Percentiles rank a stretch among this genome's conserved stretches.
phyloP scores from a whole-genome alignment of 805 yeast genomes.

The Candida khao-thaluensis region DNA sequence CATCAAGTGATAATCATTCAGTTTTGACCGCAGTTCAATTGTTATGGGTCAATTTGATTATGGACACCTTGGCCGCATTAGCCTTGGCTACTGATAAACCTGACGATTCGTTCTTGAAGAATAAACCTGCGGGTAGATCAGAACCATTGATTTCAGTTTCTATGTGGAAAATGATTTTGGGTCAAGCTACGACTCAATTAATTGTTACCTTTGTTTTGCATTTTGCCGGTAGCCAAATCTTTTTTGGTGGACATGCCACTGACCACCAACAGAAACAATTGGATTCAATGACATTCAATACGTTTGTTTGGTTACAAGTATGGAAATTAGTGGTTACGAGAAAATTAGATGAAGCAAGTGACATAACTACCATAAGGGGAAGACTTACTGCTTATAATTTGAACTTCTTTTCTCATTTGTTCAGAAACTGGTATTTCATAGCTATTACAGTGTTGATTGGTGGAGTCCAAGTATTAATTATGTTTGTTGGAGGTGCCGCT shows the following conservation, averaged over 20 bases:
- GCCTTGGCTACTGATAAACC: conserved; percentile 98
- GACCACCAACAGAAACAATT: conserved; percentile 55
- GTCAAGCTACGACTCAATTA: conserved; percentile 80
- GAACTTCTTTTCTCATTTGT: conserved; percentile 80
- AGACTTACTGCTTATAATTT: conserved; percentile 64
- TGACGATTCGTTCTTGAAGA: conserved; percentile 70
- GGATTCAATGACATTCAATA: conserved; percentile 85
- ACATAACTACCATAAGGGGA: conserved; percentile 52
- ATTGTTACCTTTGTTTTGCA: conserved; percentile 76
- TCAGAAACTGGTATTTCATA: conserved; percentile 80
- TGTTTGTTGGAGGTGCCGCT: conserved; percentile 97
- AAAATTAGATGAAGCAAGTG: conserved; percentile 85
- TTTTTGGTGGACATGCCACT: conserved; percentile 33
- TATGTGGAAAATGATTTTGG: conserved; percentile 98
- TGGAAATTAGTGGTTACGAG: conserved; percentile 90
- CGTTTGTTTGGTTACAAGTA: conserved; percentile 97
- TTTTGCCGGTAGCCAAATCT: conserved; percentile 69
- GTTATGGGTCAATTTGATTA: conserved; percentile 94
- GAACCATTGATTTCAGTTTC: conserved; percentile 80
- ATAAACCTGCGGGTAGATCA: conserved; percentile 80
- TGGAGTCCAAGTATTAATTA: conserved; percentile 81
- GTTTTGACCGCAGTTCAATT: conserved; percentile 97
- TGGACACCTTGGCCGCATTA: conserved; percentile 97
- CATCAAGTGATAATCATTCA: conserved; percentile 72
- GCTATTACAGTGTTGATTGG: conserved; percentile 71